Percentiles rank a stretch among this genome's conserved stretches.
phyloP scores from a whole-genome alignment of 495 filamentous ascomycete species.

The Daldinia decipiens region DNA sequence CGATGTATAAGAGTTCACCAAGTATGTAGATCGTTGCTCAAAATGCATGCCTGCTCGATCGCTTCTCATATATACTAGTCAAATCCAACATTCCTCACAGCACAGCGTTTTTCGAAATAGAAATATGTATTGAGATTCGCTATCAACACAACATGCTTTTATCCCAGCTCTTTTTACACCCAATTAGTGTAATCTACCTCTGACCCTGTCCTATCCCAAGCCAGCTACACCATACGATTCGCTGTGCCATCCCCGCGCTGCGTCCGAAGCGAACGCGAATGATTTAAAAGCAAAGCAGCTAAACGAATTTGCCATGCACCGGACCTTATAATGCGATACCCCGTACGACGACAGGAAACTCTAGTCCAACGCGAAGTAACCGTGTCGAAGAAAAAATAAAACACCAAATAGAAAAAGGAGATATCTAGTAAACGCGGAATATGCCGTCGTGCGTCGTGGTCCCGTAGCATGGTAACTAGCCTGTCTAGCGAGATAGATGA shows the following conservation, averaged over 20 bases:
- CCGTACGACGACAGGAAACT: neutral
- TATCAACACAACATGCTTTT: constrained; percentile 4
- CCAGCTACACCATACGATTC: neutral
- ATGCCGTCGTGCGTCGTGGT: neutral
- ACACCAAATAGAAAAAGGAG: neutral
- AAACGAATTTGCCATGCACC: neutral
- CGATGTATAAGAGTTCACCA: neutral
- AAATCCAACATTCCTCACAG: neutral
- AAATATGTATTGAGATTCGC: constrained; percentile 1
- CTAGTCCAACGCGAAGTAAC: neutral
- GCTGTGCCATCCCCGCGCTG: neutral
- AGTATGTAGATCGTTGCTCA: neutral
- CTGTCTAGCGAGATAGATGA: neutral
- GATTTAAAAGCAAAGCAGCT: neutral
- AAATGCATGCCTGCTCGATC: neutral
- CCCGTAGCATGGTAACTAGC: neutral
- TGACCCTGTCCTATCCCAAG: neutral
- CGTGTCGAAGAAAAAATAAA: neutral
- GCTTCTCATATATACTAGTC: neutral
- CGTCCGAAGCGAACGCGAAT: neutral
- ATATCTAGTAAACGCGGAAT: neutral
- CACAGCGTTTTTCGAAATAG: neutral
- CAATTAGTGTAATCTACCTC: neutral
- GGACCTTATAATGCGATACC: neutral
- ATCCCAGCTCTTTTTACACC: neutral